Percentiles rank a stretch among this genome's conserved stretches.
Evolutionary conservation across 2,329 filamentous ascomycete species (phyloP).

Genomic region (Alternaria hordeiaustralica): DNA sequence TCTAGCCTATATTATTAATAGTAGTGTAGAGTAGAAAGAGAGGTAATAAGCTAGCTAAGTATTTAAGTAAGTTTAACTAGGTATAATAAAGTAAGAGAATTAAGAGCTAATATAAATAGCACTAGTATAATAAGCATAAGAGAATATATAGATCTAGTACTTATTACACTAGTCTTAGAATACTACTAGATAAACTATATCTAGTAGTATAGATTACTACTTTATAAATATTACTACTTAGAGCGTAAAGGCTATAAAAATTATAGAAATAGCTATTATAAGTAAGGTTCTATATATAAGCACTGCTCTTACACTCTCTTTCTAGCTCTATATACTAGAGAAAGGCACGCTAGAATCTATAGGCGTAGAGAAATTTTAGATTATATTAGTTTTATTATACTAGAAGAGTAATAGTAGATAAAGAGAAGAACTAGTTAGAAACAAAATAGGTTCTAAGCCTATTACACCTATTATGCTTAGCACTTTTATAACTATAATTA

Average conservation of each 20-base stretch:
- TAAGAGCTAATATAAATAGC: too few relatives aligned
- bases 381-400: neutral
- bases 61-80: too few relatives aligned
- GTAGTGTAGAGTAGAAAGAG: too few relatives aligned
- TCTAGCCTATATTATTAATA: neutral
- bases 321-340: neutral
- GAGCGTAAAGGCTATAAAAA: neutral
- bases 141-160: neutral
- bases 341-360: neutral
- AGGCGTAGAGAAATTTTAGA: neutral
- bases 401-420: neutral
- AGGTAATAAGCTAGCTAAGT: too few relatives aligned
- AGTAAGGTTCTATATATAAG: neutral
- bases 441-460: neutral
- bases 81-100: neutral
- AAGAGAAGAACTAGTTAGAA: neutral
- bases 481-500: neutral
- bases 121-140: neutral
- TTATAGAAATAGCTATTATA: neutral
- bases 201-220: neutral
- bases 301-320: neutral
- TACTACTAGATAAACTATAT: neutral
- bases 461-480: neutral
- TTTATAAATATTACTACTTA: neutral
- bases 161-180: neutral